Evolutionary conservation across 2,329 filamentous ascomycete species (phyloP).

Genomic region (Alternaria sp.): DNA sequence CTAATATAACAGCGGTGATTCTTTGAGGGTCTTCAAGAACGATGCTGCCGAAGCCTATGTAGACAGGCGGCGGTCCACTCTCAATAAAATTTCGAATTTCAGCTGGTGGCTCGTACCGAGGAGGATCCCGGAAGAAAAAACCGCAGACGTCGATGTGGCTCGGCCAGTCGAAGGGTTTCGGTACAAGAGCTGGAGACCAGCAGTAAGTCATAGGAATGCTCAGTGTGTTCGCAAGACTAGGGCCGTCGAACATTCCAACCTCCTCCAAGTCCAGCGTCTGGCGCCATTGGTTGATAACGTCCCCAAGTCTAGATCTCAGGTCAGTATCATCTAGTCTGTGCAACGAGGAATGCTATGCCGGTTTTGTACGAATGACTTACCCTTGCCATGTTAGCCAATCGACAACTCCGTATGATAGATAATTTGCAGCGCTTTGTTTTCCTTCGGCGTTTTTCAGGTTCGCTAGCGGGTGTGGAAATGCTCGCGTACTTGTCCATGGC

Average conservation of each 20-base stretch:
- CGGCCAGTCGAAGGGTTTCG: constrained; percentile 29
- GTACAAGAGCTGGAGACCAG: constrained; percentile 54
- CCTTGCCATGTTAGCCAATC: constrained; percentile 62
- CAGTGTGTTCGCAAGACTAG: constrained; percentile 48
- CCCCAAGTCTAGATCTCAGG: constrained; percentile 45
- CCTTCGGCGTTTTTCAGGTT: constrained; percentile 52
- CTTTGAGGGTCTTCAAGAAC: constrained; percentile 61
- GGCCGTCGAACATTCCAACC: constrained; percentile 49
- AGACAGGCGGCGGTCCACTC: constrained; percentile 61
- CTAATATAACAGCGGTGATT: constrained; percentile 57
- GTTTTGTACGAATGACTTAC: not conserved
- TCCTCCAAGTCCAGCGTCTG: constrained; percentile 53
- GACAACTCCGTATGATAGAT: constrained; percentile 57
- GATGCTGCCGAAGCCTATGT: constrained; percentile 67
- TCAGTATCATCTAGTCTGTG: not conserved
- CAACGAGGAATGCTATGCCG: not conserved
- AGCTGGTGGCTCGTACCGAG: constrained; percentile 51
- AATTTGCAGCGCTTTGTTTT: constrained; percentile 52
- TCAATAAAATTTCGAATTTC: constrained; percentile 56
- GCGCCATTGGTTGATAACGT: constrained; percentile 58
- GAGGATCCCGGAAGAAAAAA: constrained; percentile 56
- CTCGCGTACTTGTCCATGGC: constrained; percentile 58
- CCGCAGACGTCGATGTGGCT: constrained; percentile 49
- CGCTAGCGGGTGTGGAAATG: constrained; percentile 61
- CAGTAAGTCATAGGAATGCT: constrained; percentile 57